Evolutionary conservation across 495 filamentous ascomycete genomes (phyloP), one percentile per base, ranked within the genome.

Genomic region (Penicillium ochrochloron): DNA sequence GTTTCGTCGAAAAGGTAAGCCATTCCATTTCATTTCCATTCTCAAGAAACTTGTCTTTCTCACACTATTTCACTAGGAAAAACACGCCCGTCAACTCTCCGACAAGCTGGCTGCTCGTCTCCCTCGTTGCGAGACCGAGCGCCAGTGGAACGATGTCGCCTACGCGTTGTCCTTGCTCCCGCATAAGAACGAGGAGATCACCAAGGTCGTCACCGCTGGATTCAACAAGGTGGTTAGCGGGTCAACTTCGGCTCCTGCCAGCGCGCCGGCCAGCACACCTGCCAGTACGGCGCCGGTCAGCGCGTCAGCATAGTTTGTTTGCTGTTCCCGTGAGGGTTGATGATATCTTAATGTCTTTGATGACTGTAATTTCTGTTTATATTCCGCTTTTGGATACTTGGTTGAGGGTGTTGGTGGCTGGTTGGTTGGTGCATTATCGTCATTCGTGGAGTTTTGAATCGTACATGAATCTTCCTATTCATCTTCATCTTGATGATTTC

Each of bases 161-260:
- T 99, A 92, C 80, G 92, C 93, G 4, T 74, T 99, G 25, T 91
- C 91, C 27, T 74, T 97, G 61, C 77, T 98, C 51, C 94, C 92
- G 68, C 96, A 98, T 70, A 99, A 97, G 83, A 97, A 97, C 66
- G 96, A 99, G 76, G 95, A 98, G 17, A 98, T 99, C 58, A 83
- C 85, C 39, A 97, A 96, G 82, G 78, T 89, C 19, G 83, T 99
- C 14, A 79, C 80, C 21, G 90, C 90, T 62, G 96, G 96, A 12
- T 98, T 95, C 78, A 78, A 72, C 48, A 91, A 91, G 77, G 81
- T 97, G 27, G 89, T 97, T 31, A 89, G 89, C 62, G 31, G 27
- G 15, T 54, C 50, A 31, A n/a, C 50, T 17, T 27, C 50, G 23
- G 79, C 86, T 17, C 17, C 31, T 35, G 33, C 53, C 17, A 34